phyloP scores from a whole-genome alignment of 2,329 filamentous ascomycete species.

The Setomelanomma holmii region DNA sequence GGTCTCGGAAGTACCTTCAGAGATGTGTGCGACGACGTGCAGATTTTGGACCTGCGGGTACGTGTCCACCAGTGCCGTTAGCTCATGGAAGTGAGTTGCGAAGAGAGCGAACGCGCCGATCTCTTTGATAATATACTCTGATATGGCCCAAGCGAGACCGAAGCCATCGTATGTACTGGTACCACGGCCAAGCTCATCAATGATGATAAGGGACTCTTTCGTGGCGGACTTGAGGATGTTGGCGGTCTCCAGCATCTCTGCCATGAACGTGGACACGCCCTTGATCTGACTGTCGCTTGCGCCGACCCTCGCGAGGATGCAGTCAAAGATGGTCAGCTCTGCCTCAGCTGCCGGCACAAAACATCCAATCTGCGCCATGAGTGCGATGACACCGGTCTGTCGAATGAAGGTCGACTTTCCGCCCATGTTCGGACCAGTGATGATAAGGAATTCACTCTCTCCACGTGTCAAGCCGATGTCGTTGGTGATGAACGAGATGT shows the following conservation, averaged over 20 bases:
- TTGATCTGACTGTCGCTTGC: constrained; percentile 97
- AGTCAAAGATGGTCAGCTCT: constrained; percentile 94
- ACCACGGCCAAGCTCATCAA: constrained; percentile 94
- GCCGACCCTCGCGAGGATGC: constrained; percentile 92
- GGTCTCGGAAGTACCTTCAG: constrained; percentile 58
- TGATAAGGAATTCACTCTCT: constrained; percentile 89
- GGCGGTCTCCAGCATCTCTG: constrained; percentile 98
- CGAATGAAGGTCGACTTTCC: constrained; percentile 98
- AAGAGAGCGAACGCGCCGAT: constrained; percentile 95
- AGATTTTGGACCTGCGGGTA: constrained; percentile 90
- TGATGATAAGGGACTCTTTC: constrained; percentile 94
- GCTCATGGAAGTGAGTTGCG: constrained; percentile 97
- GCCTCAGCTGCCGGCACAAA: constrained; percentile 93
- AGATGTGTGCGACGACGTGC: constrained; percentile 94
- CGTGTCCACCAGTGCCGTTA: constrained; percentile 87
- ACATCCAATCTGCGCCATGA: constrained; percentile 96
- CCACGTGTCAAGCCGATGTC: constrained; percentile 83
- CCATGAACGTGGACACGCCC: constrained; percentile 98
- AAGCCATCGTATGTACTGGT: constrained; percentile 99
- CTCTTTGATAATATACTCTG: constrained; percentile 94
- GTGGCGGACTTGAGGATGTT: constrained; percentile 98
- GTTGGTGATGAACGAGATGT: constrained; percentile 98
- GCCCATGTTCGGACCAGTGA: constrained; percentile 98
- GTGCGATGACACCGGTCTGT: constrained; percentile 92
- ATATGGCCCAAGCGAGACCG: constrained; percentile 98